These are phyloP conservation scores for Colletotrichum sp. DNA, from an alignment of 2,329 filamentous ascomycete species.

Conservation along the genomic window DNA sequence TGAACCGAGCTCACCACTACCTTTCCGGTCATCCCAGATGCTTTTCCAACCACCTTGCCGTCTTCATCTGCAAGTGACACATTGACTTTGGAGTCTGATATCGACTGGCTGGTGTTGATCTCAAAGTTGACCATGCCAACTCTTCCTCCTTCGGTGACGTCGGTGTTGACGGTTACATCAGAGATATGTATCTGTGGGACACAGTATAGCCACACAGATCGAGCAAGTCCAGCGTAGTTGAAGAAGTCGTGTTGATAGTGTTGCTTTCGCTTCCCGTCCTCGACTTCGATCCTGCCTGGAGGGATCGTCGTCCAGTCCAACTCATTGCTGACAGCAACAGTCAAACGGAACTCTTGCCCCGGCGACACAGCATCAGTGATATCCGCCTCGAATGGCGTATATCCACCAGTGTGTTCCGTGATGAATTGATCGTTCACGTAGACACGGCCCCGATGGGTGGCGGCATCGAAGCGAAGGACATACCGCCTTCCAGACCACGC, in stretches of 20 bases:
- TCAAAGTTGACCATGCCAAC: constrained; percentile 12
- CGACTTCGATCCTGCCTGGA: constrained; percentile 21
- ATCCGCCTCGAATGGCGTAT: constrained; percentile 31
- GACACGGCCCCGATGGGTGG: constrained; percentile 29
- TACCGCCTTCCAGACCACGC: constrained; percentile 23
- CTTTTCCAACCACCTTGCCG: background rate
- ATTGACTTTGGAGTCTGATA: constrained; percentile 4
- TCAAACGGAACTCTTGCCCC: constrained; percentile 29
- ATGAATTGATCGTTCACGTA: constrained; percentile 29
- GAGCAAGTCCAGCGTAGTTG: constrained; percentile 32
- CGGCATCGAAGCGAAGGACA: constrained; percentile 29
- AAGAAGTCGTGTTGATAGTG: constrained; percentile 34
- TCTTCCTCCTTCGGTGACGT: constrained; percentile 12
- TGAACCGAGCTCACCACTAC: constrained; percentile 19
- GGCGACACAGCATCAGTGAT: constrained; percentile 24
- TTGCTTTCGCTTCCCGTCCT: constrained; percentile 25
- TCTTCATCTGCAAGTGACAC: background rate
- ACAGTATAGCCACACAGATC: constrained; percentile 30
- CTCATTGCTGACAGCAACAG: constrained; percentile 34
- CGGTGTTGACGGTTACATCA: constrained; percentile 27
- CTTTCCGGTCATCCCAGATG: constrained; percentile 6
- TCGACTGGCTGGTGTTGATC: background rate
- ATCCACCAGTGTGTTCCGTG: constrained; percentile 28
- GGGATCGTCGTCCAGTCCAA: constrained; percentile 33
- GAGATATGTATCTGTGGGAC: constrained; percentile 25